Percentiles rank a stretch among this genome's conserved stretches.
These are phyloP conservation scores for Spergularia azorica DNA, from an alignment of 179 eudicot species.

Conservation along the genomic window DNA sequence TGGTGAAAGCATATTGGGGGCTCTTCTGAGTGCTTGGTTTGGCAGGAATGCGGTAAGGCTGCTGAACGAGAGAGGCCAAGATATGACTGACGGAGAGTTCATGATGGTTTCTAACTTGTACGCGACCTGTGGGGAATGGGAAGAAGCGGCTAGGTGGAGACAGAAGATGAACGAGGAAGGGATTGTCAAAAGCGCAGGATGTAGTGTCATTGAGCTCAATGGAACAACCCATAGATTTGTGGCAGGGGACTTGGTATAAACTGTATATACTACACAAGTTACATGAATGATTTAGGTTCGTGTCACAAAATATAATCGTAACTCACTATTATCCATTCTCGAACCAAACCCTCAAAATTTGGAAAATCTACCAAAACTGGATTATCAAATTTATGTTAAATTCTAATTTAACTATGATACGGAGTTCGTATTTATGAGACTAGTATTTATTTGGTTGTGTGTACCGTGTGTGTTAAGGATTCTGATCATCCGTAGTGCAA, in stretches of 20 bases:
- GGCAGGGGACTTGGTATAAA: conserved; percentile 19
- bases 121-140: conserved; percentile 29
- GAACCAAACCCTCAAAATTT: no score
- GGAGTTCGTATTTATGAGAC: no score
- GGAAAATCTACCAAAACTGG: no score
- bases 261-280: no score
- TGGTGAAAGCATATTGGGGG: conserved; percentile 23
- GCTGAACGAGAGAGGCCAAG: not conserved
- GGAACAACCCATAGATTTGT: conserved; percentile 14
- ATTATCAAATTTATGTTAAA: no score
- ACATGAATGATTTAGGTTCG: no score
- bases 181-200: conserved; percentile 25
- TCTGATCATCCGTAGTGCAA: no score
- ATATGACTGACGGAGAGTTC: conserved; percentile 28
- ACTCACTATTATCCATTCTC: no score
- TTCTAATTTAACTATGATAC: no score
- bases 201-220: conserved; percentile 20
- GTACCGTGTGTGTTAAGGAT: no score
- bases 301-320: no score
- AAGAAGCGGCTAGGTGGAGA: conserved; percentile 28
- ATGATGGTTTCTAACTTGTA: conserved; percentile 35
- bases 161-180: conserved; percentile 26
- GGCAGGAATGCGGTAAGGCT: conserved; percentile 25
- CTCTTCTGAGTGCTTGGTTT: conserved; percentile 30
- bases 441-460: no score